These are phyloP conservation scores for Entophlyctis luteolus DNA, from an alignment of 192 early-diverging fungal genomes.

Conservation along the genomic window DNA sequence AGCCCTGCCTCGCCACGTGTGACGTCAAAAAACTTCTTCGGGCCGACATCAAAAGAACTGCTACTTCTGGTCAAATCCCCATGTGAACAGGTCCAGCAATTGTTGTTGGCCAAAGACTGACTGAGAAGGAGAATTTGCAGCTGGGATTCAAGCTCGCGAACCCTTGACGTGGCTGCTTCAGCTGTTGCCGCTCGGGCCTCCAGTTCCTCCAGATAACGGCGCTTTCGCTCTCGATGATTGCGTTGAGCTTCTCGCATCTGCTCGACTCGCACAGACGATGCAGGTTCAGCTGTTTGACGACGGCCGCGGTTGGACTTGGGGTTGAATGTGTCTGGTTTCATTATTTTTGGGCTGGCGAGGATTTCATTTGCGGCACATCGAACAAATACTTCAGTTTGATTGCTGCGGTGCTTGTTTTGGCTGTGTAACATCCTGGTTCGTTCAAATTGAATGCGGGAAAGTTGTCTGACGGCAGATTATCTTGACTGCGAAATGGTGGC, in stretches of 20 bases:
- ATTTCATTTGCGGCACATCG: too few species aligned
- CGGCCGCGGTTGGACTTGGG: neutral
- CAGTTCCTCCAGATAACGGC: neutral
- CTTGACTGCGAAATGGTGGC: too few species aligned
- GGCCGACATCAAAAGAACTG: neutral
- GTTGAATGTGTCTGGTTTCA: neutral
- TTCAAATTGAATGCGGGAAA: too few species aligned
- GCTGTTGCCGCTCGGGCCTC: neutral
- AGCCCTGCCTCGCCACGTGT: neutral
- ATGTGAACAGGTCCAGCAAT: too few species aligned
- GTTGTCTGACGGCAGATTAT: too few species aligned
- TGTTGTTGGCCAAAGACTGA: neutral
- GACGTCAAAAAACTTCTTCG: neutral
- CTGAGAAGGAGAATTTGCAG: neutral
- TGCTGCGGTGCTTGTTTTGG: constrained; percentile 3
- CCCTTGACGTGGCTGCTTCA: neutral
- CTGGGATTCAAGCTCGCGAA: neutral
- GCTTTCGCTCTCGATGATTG: neutral
- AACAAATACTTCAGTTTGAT: constrained; percentile 27
- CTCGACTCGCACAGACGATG: neutral
- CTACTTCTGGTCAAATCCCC: neutral
- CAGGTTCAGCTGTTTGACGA: neutral
- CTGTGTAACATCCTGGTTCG: constrained; percentile 21
- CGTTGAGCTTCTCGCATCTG: constrained; percentile 5
- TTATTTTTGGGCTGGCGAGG: too few species aligned